Percentiles rank a stretch among this genome's conserved stretches.
phyloP scores from a whole-genome alignment of 345 rosid genomes.

The Camelina sativa region DNA sequence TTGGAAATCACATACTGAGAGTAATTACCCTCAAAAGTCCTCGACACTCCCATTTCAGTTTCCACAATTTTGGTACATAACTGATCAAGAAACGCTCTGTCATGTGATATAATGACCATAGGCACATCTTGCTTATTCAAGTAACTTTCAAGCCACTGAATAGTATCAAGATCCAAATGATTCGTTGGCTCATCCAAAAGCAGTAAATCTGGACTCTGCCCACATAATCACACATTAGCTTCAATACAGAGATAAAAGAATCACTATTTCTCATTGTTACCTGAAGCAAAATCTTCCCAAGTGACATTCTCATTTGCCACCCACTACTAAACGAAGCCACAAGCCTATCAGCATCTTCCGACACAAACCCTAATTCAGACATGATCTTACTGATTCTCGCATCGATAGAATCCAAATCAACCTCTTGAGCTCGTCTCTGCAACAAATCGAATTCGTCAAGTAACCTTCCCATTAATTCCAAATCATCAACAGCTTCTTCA shows the following conservation, averaged over 20 bases:
- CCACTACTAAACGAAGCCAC: conserved; percentile 94
- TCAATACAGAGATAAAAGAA: neutral
- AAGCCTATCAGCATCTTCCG: conserved; percentile 80
- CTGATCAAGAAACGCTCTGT: conserved; percentile 94
- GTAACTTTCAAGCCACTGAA: conserved; percentile 94
- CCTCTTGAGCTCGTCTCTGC: conserved; percentile 80
- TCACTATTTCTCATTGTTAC: conserved; percentile 43
- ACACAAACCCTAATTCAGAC: conserved; percentile 77
- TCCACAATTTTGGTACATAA: conserved; percentile 93
- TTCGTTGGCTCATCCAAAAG: conserved; percentile 96
- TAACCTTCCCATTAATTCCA: conserved; percentile 90
- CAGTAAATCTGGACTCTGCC: conserved; percentile 85
- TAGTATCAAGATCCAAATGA: conserved; percentile 89
- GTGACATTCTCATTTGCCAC: conserved; percentile 99
- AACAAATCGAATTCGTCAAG: conserved; percentile 86
- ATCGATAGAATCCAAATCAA: conserved; percentile 70
- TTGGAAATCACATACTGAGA: conserved; percentile 72
- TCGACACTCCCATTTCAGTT: conserved; percentile 91
- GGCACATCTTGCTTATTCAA: conserved; percentile 86
- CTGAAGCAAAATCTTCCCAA: conserved; percentile 95
- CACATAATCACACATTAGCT: conserved; percentile 21
- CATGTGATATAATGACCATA: conserved; percentile 92
- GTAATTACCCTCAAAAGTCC: conserved; percentile 84
- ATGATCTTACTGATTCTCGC: conserved; percentile 79
- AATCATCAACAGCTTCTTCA: conserved; percentile 72